Percentiles rank a stretch among this genome's conserved stretches.
phyloP scores from a whole-genome alignment of 2,329 filamentous ascomycete species.

The Penicillium occitanis region DNA sequence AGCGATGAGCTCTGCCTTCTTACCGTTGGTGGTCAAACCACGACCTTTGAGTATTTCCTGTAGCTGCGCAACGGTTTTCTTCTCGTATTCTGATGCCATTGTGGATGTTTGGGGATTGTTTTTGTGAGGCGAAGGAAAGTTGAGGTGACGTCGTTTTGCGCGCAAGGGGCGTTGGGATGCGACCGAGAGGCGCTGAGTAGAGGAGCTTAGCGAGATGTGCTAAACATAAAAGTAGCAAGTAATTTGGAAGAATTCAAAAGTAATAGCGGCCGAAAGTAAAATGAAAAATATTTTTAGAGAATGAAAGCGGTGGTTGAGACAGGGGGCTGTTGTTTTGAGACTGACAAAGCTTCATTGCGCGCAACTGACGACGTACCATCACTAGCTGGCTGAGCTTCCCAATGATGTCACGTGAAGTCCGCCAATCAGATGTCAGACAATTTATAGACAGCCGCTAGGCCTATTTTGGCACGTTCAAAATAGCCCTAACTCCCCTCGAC shows the following conservation, averaged over 20 bases:
- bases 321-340: slow-evolving; percentile 5
- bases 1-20: slow-evolving; percentile 52
- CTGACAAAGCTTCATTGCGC: slow-evolving; percentile 10
- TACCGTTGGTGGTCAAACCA: slow-evolving; percentile 48
- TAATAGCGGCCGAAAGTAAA: not conserved
- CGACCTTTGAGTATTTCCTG: slow-evolving; percentile 52
- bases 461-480: not conserved
- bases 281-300: not conserved
- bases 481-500: not conserved
- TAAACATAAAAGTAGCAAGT: not conserved
- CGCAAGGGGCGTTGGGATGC: slow-evolving; percentile 14
- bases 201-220: not conserved
- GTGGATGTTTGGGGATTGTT: not conserved
- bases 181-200: slow-evolving; percentile 11
- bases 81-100: slow-evolving; percentile 49
- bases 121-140: not conserved
- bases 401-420: slow-evolving; percentile 9
- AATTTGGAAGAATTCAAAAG: not conserved
- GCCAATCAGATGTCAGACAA: not conserved
- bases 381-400: not conserved
- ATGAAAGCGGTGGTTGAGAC: not conserved
- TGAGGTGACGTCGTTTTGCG: slow-evolving; percentile 15
- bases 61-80: slow-evolving; percentile 52
- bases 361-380: not conserved
- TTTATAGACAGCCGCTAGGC: not conserved